Percentiles rank a stretch among this genome's conserved stretches.
phyloP scores from a whole-genome alignment of 2,329 filamentous ascomycete species.

The Fusarium poae region DNA sequence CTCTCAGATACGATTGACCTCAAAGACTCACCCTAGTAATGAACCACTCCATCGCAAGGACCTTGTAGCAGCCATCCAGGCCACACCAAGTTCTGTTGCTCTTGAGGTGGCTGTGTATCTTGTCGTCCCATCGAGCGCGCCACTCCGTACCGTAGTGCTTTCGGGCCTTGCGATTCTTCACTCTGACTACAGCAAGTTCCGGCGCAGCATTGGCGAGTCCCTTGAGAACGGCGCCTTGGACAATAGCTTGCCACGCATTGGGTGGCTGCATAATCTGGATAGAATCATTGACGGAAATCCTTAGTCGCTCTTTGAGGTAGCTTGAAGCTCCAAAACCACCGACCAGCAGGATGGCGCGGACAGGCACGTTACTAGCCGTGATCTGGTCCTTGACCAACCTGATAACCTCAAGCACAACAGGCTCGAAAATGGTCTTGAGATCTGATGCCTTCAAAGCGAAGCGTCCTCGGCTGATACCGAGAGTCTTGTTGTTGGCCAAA shows the following conservation, averaged over 20 bases:
- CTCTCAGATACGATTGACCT: background rate
- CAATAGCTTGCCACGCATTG: slow-evolving; percentile 63
- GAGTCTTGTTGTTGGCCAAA: slow-evolving; percentile 55
- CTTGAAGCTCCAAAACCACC: slow-evolving; percentile 62
- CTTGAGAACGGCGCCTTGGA: slow-evolving; percentile 64
- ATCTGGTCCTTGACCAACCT: slow-evolving; percentile 61
- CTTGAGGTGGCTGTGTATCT: slow-evolving; percentile 50
- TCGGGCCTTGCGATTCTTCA: slow-evolving; percentile 58
- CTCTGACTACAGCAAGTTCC: slow-evolving; percentile 53
- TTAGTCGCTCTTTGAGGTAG: slow-evolving; percentile 59
- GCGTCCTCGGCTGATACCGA: slow-evolving; percentile 55
- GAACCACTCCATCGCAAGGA: slow-evolving; percentile 60
- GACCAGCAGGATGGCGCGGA: slow-evolving; percentile 60
- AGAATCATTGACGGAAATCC: slow-evolving; percentile 50
- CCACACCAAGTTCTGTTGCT: slow-evolving; percentile 55
- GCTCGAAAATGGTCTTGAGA: slow-evolving; percentile 59
- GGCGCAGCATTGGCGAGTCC: slow-evolving; percentile 57
- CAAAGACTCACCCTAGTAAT: slow-evolving; percentile 53
- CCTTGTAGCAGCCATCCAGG: slow-evolving; percentile 54
- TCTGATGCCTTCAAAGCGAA: slow-evolving; percentile 56
- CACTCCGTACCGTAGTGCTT: slow-evolving; percentile 60
- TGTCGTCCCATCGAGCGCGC: slow-evolving; percentile 51
- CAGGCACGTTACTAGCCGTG: slow-evolving; percentile 52
- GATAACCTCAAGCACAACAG: slow-evolving; percentile 59
- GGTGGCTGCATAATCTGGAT: slow-evolving; percentile 61